These are phyloP conservation scores for Cladosporium oxysporum DNA, from an alignment of 2,329 filamentous ascomycete species.

Conservation along the genomic window DNA sequence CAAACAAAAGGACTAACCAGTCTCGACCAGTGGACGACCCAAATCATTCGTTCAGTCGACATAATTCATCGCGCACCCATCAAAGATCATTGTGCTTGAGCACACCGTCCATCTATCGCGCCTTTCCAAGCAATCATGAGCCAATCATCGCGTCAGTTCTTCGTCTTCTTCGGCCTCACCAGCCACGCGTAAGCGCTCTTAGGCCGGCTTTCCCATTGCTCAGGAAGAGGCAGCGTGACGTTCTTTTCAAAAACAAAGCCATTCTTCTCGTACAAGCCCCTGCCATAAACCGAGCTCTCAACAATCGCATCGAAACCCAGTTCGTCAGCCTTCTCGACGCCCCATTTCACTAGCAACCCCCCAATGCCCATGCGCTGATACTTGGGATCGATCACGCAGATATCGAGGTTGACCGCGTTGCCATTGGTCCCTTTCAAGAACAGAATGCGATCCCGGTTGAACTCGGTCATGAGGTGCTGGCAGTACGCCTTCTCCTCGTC, in stretches of 20 bases:
- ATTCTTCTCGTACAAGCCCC: conserved; percentile 36
- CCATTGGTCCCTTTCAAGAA: conserved; percentile 29
- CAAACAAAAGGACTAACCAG: neutral
- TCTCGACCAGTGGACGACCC: neutral
- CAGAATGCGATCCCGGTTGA: conserved; percentile 28
- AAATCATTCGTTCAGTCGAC: neutral
- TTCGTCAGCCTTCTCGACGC: conserved; percentile 32
- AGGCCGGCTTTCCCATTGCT: conserved; percentile 23
- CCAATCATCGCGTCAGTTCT: neutral
- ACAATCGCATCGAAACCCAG: conserved; percentile 33
- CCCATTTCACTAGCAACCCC: conserved; percentile 34
- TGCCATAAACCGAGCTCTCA: conserved; percentile 34
- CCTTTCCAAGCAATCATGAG: neutral
- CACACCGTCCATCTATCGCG: conserved; percentile 4
- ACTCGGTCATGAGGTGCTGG: conserved; percentile 26
- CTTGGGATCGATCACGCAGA: conserved; percentile 34
- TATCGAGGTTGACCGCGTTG: conserved; percentile 34
- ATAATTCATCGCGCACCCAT: neutral
- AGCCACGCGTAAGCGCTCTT: conserved; percentile 32
- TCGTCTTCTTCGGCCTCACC: conserved; percentile 28
- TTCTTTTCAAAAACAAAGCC: conserved; percentile 35
- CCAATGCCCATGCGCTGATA: conserved; percentile 34
- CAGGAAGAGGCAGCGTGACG: conserved; percentile 25
- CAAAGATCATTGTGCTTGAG: neutral
- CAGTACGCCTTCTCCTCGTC: conserved; percentile 28